Percentiles rank a stretch among this genome's conserved stretches.
Evolutionary conservation across 2,329 filamentous ascomycete genomes (phyloP).

Genomic region (Pezicula neosporulosa): DNA sequence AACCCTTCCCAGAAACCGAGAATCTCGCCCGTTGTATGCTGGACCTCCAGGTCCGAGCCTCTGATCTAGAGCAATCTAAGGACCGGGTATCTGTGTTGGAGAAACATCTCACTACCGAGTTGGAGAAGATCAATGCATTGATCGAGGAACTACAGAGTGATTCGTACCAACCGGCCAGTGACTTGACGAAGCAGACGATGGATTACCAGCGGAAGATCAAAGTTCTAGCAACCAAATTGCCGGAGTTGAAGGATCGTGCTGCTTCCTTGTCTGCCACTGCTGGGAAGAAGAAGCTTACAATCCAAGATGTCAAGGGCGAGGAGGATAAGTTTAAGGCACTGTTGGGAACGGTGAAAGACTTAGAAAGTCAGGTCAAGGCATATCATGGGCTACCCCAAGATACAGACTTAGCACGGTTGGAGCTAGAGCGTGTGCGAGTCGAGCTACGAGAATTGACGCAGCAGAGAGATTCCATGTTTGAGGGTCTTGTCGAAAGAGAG

Average conservation of each 20-base stretch:
- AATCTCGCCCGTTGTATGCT: slow-evolving; percentile 50
- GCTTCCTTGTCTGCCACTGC: slow-evolving; percentile 30
- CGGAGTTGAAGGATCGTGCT: slow-evolving; percentile 60
- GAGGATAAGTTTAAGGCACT: slow-evolving; percentile 58
- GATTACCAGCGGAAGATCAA: slow-evolving; percentile 71
- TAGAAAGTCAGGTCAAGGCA: slow-evolving; percentile 59
- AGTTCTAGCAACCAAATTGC: slow-evolving; percentile 59
- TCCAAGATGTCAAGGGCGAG: slow-evolving; percentile 55
- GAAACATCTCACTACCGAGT: slow-evolving; percentile 50
- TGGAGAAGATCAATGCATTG: slow-evolving; percentile 35
- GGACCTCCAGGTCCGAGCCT: slow-evolving; percentile 50
- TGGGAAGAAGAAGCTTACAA: slow-evolving; percentile 32
- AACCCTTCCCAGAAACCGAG: slow-evolving; percentile 40
- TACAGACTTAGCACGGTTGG: slow-evolving; percentile 61
- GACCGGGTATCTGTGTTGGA: slow-evolving; percentile 54
- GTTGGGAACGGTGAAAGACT: slow-evolving; percentile 50
- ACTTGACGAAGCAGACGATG: slow-evolving; percentile 66
- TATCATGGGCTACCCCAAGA: slow-evolving; percentile 75
- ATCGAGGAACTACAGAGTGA: slow-evolving; percentile 40
- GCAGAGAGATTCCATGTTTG: slow-evolving; percentile 71
- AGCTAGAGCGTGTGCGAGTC: slow-evolving; percentile 63
- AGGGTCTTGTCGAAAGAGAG: slow-evolving; percentile 63
- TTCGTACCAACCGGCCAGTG: slow-evolving; percentile 49
- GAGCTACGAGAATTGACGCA: slow-evolving; percentile 60
- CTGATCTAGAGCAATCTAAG: slow-evolving; percentile 50